Base-by-base conservation (phyloP, 2,329 filamentous ascomycete species). In the Fusarium algeriense region DNA sequence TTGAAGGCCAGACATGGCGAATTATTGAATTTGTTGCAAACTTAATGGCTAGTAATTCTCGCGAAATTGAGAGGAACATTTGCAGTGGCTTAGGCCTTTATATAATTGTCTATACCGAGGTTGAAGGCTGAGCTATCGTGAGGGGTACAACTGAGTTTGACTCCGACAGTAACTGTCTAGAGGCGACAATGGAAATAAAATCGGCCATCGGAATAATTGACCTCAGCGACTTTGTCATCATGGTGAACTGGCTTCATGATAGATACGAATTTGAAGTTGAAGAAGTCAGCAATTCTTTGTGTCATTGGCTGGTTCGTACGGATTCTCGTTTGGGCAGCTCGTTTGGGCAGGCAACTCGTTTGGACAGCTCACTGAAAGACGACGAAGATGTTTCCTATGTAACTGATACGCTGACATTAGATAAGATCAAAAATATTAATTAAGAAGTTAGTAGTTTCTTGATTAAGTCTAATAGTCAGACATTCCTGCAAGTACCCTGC, bases 1-100 rank as follows among this genome's bases (percentile, higher is more conserved):
- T 34, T 34, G 40, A 11, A 75, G 50, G n/a, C 50, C 49, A 19
- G 73, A 17, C 73, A 75, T 71, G 17, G 3, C 60, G 14, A 30
- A 2, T 34, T 15, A 19, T 40, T 26, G 6, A 26, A 34, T 13
- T n/a, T 19, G 26, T 15, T 20, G 7, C 1, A 9, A 41, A 35
- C 9, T 12, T 46, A 32, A 5, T 49, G n/a, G 38, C n/a, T 17
- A 28, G 19, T 15, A 19, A 41, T 7, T 23, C 26, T 23, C 11
- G 10, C 28, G 15, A 32, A 15, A 13, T 3, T 14, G 23, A 13
- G 30, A 67, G 37, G 10, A 32, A 20, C 4, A 30, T 15, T 9
- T 17, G 26, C 13, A 28, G 38, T 19, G n/a, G 1, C n/a, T 44
- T 28, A 2, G 7, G 14, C 30, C 12, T 67, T 50, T 66, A 60